Conservation (phyloP, 352 stramenopile genomes). For the Phytophthora cactorum region DNA sequence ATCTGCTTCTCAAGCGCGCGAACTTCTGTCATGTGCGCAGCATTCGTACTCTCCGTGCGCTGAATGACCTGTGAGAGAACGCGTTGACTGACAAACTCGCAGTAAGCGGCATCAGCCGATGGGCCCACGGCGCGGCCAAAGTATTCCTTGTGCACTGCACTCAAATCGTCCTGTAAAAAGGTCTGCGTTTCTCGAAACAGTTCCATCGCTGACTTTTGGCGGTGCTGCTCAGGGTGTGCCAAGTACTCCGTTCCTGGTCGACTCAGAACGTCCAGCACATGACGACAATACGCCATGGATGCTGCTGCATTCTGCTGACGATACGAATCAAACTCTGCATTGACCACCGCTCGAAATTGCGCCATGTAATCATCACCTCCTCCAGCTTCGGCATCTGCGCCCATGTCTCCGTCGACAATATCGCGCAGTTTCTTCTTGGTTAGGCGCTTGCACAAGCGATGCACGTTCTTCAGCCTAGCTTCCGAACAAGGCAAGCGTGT, state of each 20-base stretch:
- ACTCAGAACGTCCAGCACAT: constrained; percentile 61
- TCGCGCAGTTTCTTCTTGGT: constrained; percentile 80
- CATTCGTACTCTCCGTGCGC: constrained; percentile 76
- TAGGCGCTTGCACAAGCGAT: constrained; percentile 73
- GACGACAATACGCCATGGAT: constrained; percentile 84
- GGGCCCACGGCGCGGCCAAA: constrained; percentile 66
- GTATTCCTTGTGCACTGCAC: constrained; percentile 63
- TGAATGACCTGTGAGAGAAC: constrained; percentile 80
- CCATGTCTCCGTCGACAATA: constrained; percentile 72
- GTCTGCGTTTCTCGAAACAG: constrained; percentile 73
- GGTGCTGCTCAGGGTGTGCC: constrained; percentile 29
- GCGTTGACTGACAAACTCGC: constrained; percentile 81
- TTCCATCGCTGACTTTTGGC: constrained; percentile 76
- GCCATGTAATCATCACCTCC: constrained; percentile 64
- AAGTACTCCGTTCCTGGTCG: constrained; percentile 49
- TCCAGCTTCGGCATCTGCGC: constrained; percentile 50
- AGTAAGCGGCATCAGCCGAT: constrained; percentile 84
- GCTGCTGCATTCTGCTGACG: constrained; percentile 80
- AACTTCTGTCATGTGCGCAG: constrained; percentile 78
- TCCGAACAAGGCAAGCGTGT: constrained; percentile 73
- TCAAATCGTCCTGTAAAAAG: constrained; percentile 64
- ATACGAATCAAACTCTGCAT: constrained; percentile 55
- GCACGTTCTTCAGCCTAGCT: constrained; percentile 60
- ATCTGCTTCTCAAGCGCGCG: constrained; percentile 80
- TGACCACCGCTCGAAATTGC: constrained; percentile 61